Percentiles rank a stretch among this genome's conserved stretches.
Evolutionary conservation across 805 yeast species (phyloP).

Genomic region (Pichia deserticola): DNA sequence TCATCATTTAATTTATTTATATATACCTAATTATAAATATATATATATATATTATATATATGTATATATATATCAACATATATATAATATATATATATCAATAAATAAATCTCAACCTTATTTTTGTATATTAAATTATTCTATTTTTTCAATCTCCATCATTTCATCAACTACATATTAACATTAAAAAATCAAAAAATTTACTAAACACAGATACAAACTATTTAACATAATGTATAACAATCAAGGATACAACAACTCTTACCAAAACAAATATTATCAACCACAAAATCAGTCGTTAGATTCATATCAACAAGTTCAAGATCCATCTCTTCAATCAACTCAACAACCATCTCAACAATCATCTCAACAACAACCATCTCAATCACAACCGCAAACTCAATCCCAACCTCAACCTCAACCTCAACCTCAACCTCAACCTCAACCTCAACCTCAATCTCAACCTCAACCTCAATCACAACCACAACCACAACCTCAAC

Average conservation of each 20-base stretch:
- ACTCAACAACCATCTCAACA: neutral
- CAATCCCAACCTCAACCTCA: neutral
- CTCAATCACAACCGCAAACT: constrained; percentile 1
- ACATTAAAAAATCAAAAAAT: too few relatives aligned
- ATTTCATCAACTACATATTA: too few relatives aligned
- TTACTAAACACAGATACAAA: too few relatives aligned
- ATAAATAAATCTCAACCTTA: too few relatives aligned
- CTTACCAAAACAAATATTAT: constrained; percentile 10
- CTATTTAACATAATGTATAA: constrained; percentile 11
- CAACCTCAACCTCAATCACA: neutral
- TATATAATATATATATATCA: too few relatives aligned
- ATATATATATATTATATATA: too few relatives aligned
- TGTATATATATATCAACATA: too few relatives aligned
- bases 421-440: neutral
- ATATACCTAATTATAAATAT: too few relatives aligned
- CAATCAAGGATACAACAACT: constrained; percentile 14
- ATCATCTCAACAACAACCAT: constrained; percentile 9
- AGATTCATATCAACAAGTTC: neutral
- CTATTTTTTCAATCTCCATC: too few relatives aligned
- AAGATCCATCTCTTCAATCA: neutral
- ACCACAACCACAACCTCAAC: neutral
- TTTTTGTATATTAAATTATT: too few relatives aligned
- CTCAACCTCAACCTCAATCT: neutral
- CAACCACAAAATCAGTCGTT: neutral
- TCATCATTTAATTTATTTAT: too few relatives aligned